These are phyloP conservation scores for Eutrema japonicum DNA, from an alignment of 345 rosid species.

Conservation along the genomic window DNA sequence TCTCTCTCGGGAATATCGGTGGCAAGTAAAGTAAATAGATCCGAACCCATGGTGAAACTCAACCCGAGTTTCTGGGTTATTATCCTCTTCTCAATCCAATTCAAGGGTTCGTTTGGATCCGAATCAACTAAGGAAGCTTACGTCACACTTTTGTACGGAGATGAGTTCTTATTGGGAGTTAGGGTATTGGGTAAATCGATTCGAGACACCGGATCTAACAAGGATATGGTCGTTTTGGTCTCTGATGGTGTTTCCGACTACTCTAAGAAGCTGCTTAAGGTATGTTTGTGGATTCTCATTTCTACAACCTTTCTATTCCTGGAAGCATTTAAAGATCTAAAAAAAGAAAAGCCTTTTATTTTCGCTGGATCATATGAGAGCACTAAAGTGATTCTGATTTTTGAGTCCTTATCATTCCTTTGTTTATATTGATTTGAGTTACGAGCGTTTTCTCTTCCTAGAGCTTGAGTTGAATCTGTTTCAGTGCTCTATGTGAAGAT, in stretches of 20 bases:
- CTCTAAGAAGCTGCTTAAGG: slow-evolving; percentile 71
- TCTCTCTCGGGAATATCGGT: slow-evolving; percentile 51
- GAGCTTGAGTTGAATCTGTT: background rate
- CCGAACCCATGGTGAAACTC: slow-evolving; percentile 36
- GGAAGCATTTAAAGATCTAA: slow-evolving; percentile 21
- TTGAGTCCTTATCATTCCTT: background rate
- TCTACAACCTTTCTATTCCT: slow-evolving; percentile 19
- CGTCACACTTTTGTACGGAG: slow-evolving; percentile 87
- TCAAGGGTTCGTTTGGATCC: slow-evolving; percentile 48
- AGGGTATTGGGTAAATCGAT: slow-evolving; percentile 94
- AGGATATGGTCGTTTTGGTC: slow-evolving; percentile 87
- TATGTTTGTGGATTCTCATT: slow-evolving; percentile 7
- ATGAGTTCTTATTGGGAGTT: slow-evolving; percentile 92
- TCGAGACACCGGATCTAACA: slow-evolving; percentile 73
- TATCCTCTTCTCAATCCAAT: slow-evolving; percentile 42
- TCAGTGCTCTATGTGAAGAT: no score
- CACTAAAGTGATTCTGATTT: background rate
- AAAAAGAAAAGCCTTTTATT: background rate
- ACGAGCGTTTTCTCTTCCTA: background rate
- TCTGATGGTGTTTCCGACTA: slow-evolving; percentile 91
- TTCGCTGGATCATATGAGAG: background rate
- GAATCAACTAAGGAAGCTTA: slow-evolving; percentile 63
- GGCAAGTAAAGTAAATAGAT: slow-evolving; percentile 2
- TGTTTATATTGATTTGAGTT: background rate
- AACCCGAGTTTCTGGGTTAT: slow-evolving; percentile 40